Conservation (phyloP, 2,329 filamentous ascomycete genomes). For the Epichloe brachyelytri region DNA sequence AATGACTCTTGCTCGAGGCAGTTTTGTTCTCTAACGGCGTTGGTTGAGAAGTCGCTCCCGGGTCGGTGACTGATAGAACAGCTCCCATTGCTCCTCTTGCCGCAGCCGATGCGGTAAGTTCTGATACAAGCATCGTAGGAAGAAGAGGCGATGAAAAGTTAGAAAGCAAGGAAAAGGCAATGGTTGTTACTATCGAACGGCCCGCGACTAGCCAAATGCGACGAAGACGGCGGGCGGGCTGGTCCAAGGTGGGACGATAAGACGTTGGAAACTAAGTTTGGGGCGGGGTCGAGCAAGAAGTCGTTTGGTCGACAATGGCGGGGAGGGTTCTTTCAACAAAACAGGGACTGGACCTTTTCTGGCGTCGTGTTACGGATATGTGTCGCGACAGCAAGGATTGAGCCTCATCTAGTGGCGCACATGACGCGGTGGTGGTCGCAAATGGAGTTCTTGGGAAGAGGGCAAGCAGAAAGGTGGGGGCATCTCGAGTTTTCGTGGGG, state of each 20-base stretch:
- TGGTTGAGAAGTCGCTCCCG: constrained; percentile 5
- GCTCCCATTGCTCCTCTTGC: constrained; percentile 16
- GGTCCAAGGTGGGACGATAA: neutral
- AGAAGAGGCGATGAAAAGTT: neutral
- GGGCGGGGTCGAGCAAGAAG: neutral
- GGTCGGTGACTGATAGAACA: constrained; percentile 4
- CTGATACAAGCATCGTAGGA: constrained; percentile 23
- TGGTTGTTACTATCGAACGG: neutral
- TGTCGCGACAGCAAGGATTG: neutral
- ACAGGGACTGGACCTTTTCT: neutral
- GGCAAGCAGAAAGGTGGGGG: neutral
- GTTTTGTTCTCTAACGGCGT: constrained; percentile 23
- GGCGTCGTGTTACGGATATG: neutral
- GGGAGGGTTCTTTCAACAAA: neutral
- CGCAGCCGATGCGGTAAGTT: constrained; percentile 24
- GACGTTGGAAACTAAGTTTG: neutral
- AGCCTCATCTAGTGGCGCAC: neutral
- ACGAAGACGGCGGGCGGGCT: neutral
- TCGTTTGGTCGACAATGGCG: neutral
- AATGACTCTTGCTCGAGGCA: constrained; percentile 32
- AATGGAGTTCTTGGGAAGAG: neutral
- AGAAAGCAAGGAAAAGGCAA: neutral
- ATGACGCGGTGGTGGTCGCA: neutral
- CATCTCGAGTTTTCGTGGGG: neutral
- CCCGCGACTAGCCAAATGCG: neutral